Evolutionary conservation across 345 rosid species (phyloP), one percentile per base, ranked within the genome.

Genomic region (Salix udensis): DNA sequence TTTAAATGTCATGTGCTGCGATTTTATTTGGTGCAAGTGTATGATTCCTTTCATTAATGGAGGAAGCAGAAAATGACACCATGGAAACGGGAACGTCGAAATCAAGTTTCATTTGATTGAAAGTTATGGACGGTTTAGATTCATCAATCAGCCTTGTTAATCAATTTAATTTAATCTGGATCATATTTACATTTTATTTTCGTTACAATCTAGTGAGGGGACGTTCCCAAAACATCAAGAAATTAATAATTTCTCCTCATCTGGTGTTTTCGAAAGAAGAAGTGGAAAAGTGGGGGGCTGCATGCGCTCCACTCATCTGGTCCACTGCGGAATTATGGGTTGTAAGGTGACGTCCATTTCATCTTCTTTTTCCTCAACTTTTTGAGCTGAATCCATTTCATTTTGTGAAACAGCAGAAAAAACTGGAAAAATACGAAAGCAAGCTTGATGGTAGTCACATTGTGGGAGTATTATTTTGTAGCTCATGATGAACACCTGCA

Each of bases 401-500:
- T 15, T 16, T 6, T 2, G 53, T 48, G 53, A 48, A 48, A 48
- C 53, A 48, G n/a, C 28, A 21, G 11, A 28, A 53, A 53, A 71
- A 71, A 9, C 19, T 19, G 53, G 34, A 21, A 73, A 10, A 21
- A 15, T 7, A 39, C 11, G 58, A 10, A 11, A 61, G 24, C 1
- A 61, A 61, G 26, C 5, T n/a, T 61, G 30, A 10, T 23, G 13
- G 16, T 30, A 16, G 40, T 13, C 36, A 16, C 3, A 65, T 12
- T 28, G 3, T 18, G 44, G 36, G 5, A 48, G 19, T 16, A 5
- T 16, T 48, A 4, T 48, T 37, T 30, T 28, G 68, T 14, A 64
- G 83, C 72, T 14, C 85, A 52, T 3, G 78, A 26, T 14, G 89
- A 86, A 76, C 80, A 82, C 75, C 92, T 87, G 65, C 97, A 93